A percentile compares a stretch with the other conserved stretches of the same genome.
Conservation (phyloP, 1,284 basidiomycete species). For the Marasmius fiardii region DNA sequence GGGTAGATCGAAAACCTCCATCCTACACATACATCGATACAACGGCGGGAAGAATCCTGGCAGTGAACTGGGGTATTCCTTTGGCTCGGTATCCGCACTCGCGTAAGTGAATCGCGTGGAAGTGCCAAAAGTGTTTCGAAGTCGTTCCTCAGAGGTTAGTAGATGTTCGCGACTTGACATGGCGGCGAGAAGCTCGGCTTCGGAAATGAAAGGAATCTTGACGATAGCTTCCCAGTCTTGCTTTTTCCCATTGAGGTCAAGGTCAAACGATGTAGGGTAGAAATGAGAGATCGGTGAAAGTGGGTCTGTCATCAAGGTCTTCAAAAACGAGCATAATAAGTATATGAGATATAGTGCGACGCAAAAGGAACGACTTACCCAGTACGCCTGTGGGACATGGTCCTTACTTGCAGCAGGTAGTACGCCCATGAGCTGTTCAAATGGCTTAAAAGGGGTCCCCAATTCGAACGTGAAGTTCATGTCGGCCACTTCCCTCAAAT, state of each 20-base stretch:
- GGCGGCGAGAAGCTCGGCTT: conserved; percentile 74
- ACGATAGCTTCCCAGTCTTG: conserved; percentile 99
- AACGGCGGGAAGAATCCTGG: conserved; percentile 95
- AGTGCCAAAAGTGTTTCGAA: conserved; percentile 78
- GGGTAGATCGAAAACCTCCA: conserved; percentile 84
- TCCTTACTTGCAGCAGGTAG: conserved; percentile 87
- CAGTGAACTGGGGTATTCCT: conserved; percentile 83
- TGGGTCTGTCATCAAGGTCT: conserved; percentile 89
- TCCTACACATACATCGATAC: conserved; percentile 76
- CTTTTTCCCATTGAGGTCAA: conserved; percentile 97
- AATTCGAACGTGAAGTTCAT: conserved; percentile 87
- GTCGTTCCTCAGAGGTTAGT: conserved; percentile 74
- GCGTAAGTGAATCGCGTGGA: conserved; percentile 81
- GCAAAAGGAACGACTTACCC: conserved; percentile 29
- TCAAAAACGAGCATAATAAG: conserved; percentile 1
- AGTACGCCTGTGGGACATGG: conserved; percentile 81
- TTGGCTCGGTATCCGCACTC: conserved; percentile 50
- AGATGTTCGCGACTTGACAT: conserved; percentile 82
- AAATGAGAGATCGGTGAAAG: conserved; percentile 93
- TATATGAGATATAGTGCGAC: conserved; percentile 2
- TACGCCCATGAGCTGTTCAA: conserved; percentile 98
- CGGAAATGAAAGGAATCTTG: conserved; percentile 98
- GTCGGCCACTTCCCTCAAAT: conserved; percentile 69
- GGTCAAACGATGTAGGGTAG: conserved; percentile 89
- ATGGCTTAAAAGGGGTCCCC: conserved; percentile 90